Conservation (phyloP, 441 rosid species). For the Pelargonium cotyledonis region DNA sequence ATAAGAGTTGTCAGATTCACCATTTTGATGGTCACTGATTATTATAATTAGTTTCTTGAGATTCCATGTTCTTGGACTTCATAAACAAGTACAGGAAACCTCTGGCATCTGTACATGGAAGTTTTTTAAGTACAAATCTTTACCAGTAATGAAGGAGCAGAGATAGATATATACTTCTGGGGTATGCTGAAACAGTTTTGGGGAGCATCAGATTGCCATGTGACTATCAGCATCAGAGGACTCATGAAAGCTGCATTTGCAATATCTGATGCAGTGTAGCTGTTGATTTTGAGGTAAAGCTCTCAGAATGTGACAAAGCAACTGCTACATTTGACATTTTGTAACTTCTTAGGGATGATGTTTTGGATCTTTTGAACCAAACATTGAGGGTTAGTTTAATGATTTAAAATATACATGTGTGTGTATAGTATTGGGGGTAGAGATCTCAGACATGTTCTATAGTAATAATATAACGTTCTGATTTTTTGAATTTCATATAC, state of each 20-base stretch:
- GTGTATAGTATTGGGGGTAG: conserved; percentile 14
- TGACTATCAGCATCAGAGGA: neutral
- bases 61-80: conserved; percentile 15
- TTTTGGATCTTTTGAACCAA: conserved; percentile 22
- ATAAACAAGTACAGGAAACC: conserved; percentile 9
- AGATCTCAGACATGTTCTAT: conserved; percentile 6
- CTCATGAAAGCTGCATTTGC: neutral
- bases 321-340: neutral
- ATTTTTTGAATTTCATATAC: conserved; percentile 11
- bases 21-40: neutral
- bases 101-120: conserved; percentile 16
- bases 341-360: conserved; percentile 17
- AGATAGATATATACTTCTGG: conserved; percentile 9
- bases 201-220: neutral
- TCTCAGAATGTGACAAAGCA: neutral
- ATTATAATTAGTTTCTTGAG: conserved; percentile 15
- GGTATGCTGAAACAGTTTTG: neutral
- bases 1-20: neutral
- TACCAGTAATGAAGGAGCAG: conserved; percentile 3
- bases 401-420: neutral
- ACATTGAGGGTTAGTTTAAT: conserved; percentile 17
- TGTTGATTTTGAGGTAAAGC: neutral
- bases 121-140: neutral
- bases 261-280: neutral
- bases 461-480: conserved; percentile 9